Percentiles rank a stretch among this genome's conserved stretches.
Evolutionary conservation across 345 rosid species (phyloP).

Genomic region (Iberis pinnata): DNA sequence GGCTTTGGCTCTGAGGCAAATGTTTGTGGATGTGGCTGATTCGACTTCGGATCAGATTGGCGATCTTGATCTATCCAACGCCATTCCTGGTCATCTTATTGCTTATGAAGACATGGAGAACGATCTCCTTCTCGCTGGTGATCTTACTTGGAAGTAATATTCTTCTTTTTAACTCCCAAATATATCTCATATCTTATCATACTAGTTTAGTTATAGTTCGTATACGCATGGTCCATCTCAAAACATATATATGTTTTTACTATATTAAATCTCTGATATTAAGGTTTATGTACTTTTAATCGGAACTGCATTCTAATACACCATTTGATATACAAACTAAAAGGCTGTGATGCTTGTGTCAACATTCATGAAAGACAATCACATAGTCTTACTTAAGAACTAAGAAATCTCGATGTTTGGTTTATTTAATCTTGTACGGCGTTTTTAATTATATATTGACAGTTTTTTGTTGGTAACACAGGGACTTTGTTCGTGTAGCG

Average conservation of each 20-base stretch:
- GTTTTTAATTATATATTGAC: background rate
- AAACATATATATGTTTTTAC: too few relatives aligned
- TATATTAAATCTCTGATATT: too few relatives aligned
- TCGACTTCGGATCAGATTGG: slow-evolving; percentile 17
- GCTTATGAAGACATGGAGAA: slow-evolving; percentile 91
- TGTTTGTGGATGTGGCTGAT: slow-evolving; percentile 57
- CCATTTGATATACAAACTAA: background rate
- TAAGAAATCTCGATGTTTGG: background rate
- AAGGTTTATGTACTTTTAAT: too few relatives aligned
- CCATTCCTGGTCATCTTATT: slow-evolving; percentile 69
- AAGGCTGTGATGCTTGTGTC: background rate
- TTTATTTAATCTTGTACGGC: background rate
- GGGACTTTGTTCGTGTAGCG: slow-evolving; percentile 89
- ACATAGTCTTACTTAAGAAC: background rate
- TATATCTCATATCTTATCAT: background rate
- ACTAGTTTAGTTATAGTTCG: slow-evolving; percentile 2
- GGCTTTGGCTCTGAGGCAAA: slow-evolving; percentile 68
- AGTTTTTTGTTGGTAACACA: slow-evolving; percentile 22
- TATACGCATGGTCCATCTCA: too few relatives aligned
- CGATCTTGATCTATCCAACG: slow-evolving; percentile 61
- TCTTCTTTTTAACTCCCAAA: background rate
- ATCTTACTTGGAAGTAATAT: slow-evolving; percentile 79
- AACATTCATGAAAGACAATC: slow-evolving; percentile 12
- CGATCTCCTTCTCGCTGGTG: slow-evolving; percentile 92
- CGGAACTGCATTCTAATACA: too few relatives aligned